A percentile compares a stretch with the other conserved stretches of the same genome.
Evolutionary conservation across 2,329 filamentous ascomycete species (phyloP).

Genomic region (Botrytis aclada): DNA sequence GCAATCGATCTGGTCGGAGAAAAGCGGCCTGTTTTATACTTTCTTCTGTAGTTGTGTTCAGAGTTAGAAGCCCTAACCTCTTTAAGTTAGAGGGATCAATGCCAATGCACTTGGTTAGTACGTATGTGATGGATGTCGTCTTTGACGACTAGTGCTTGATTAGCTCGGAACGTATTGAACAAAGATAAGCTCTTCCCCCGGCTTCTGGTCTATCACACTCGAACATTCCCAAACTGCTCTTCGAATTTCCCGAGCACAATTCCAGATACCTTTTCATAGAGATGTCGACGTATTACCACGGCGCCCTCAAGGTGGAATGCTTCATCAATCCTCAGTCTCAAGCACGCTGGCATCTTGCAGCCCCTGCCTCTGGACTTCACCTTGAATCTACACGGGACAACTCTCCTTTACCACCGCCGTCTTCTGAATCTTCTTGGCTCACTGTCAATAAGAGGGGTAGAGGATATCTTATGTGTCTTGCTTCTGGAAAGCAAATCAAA

Average conservation of each 20-base stretch:
- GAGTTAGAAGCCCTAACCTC: neutral
- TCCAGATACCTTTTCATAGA: neutral
- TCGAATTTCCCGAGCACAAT: neutral
- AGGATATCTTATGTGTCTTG: neutral
- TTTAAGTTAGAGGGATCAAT: neutral
- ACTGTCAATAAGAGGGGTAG: neutral
- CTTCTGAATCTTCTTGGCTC: neutral
- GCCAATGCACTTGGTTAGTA: neutral
- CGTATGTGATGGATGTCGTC: neutral
- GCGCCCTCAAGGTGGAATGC: neutral
- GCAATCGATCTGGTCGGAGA: neutral
- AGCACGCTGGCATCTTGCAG: neutral
- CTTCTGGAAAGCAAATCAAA: neutral
- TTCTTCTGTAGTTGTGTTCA: neutral
- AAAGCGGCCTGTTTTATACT: neutral
- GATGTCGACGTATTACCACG: neutral
- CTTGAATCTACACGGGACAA: neutral
- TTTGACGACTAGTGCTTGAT: neutral
- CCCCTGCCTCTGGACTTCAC: neutral
- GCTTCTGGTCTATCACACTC: neutral
- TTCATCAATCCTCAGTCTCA: neutral
- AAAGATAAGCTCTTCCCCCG: neutral
- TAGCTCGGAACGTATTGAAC: neutral
- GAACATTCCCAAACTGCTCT: neutral
- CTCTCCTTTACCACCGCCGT: neutral